phyloP scores from a whole-genome alignment of 345 rosid species.

The Geranium brycei region DNA sequence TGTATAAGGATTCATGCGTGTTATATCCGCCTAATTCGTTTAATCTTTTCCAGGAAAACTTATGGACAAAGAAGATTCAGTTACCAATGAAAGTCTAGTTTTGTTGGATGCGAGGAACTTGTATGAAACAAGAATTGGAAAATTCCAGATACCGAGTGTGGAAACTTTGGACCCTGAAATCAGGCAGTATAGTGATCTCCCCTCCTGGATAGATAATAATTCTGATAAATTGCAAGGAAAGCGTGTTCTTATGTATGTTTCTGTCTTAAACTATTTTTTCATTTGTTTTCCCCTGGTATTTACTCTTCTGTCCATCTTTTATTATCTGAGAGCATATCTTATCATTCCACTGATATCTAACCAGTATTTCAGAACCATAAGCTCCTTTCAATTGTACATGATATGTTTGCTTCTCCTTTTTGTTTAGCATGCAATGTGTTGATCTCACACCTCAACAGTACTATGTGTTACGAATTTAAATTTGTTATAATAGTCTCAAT shows the following conservation, averaged over 20 bases:
- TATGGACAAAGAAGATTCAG: conserved; percentile 15
- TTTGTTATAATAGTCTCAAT: too few species aligned
- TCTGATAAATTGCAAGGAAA: conserved; percentile 55
- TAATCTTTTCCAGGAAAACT: conserved; percentile 25
- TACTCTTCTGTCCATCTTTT: neutral
- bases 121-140: conserved; percentile 88
- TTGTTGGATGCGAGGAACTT: conserved; percentile 84
- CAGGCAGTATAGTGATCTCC: conserved; percentile 89
- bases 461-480: too few species aligned
- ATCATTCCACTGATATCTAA: neutral
- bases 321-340: neutral
- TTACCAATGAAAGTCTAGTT: conserved; percentile 35
- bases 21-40: neutral
- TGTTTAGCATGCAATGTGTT: neutral
- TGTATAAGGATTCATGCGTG: neutral
- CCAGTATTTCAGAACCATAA: neutral
- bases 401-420: neutral
- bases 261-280: conserved; percentile 10
- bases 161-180: conserved; percentile 76
- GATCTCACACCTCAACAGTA: neutral
- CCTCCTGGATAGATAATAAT: conserved; percentile 73
- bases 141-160: conserved; percentile 45
- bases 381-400: neutral
- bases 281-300: neutral
- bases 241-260: conserved; percentile 61